Base-by-base conservation (phyloP, 139 green algal genomes). In the Raphidocelis subcapitata region DNA sequence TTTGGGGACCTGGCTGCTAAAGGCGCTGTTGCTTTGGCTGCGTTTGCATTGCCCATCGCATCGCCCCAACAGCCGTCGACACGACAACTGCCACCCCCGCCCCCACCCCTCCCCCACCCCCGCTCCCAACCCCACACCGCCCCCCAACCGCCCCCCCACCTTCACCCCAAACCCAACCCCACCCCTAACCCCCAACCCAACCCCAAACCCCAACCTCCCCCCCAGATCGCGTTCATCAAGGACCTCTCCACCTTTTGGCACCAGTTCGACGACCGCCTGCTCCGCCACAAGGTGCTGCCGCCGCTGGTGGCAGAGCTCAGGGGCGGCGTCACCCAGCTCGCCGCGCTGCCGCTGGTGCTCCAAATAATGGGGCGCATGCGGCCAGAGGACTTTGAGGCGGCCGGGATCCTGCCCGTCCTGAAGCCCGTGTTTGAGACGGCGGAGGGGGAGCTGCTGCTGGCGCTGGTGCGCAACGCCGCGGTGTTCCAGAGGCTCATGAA, bases 191-290 rank as follows among this genome's bases (percentile, higher is more conserved):
- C n/a, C n/a, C n/a, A n/a, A n/a, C n/a, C n/a, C n/a, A n/a, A n/a
- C n/a, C n/a, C n/a, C n/a, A n/a, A n/a, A n/a, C n/a, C n/a, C n/a
- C n/a, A n/a, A n/a, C n/a, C n/a, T n/a, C n/a, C n/a, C n/a, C n/a
- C n/a, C n/a, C 49, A 77, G 67, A 57, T 79, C 12, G 82, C 79
- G 26, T 94, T 96, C 60, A 72, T 95, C 28, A 85, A 90, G 18
- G 85, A 93, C 63, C 73, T 95, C n/a, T 62, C 52, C 1, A 47
- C 31, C 52, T 74, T 94, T 1, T 95, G 88, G 82, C 54, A 61
- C 12, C 76, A 81, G 32, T 87, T 96, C 56, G 86, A 94, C 72
- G 62, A 79, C 33, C 81, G 92, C 2, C 76, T 97, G 65, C 85
- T 97, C 56, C 72, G 72, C 18, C 81, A 84, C 65, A 72, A 80